Base-by-base conservation (phyloP, 1,284 basidiomycete species). In the Ceratobasidium sp. region DNA sequence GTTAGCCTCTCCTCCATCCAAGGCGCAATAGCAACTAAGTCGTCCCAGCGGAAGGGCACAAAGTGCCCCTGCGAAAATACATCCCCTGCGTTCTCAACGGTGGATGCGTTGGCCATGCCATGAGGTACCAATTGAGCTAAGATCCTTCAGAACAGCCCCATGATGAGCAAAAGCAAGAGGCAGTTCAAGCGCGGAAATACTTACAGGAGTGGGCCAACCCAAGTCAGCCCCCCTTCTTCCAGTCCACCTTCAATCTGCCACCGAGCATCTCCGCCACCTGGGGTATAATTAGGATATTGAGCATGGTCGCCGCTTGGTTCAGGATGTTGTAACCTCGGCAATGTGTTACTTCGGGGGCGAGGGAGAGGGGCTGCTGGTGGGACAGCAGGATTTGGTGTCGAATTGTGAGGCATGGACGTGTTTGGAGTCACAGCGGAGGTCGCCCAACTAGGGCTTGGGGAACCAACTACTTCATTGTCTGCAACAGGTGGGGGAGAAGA, bases 131-230 rank as follows among this genome's bases (percentile, higher is more conserved):
- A 84, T 81, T 94, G 93, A 3, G 90, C 90, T 10, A 90, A 88
- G 46, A 94, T 85, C 89, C 93, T 94, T 67, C 70, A 44, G n/a
- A 53, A 58, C 46, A 44, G 55, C 7, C 10, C 46, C 40, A 26
- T 13, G 13, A 6, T 78, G n/a, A 33, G 33, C 10, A 51, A 67
- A 73, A 44, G 42, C 67, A 20, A 79, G 42, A 51, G 44, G 1
- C 53, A 15, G 3, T 42, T 20, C 28, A 42, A 6, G 26, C 42
- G 68, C n/a, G 23, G 56, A 28, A 73, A 60, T 44, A 83, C 90
- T 80, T 78, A 93, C 93, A 95, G 89, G 81, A 94, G 82, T 23
- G 89, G 87, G 23, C 94, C 94, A 10, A 93, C 89, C 94, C 94
- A 95, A 60, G 90, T 86, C 78, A 89, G 83, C n/a, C 91, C 91